Base-by-base conservation (phyloP, 208 protist genomes). In the Crithidia fasciculata region DNA sequence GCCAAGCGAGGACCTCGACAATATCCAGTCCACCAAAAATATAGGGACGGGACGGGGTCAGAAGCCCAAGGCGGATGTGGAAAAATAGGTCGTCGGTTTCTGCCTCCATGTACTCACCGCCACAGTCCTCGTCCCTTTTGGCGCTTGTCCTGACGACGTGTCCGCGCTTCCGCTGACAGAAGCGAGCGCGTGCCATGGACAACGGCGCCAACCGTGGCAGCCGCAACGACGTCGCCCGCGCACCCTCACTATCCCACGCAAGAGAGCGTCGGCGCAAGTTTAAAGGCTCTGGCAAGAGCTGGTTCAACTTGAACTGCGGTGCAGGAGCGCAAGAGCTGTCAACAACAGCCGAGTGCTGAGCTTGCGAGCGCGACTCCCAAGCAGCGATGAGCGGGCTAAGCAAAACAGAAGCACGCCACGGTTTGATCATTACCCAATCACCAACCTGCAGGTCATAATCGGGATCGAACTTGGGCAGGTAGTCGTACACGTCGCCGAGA, bases 391-490 rank as follows among this genome's bases (percentile, higher is more conserved):
- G 76, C 9, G 91, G 91, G 19, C 71, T 55, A 5, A 96, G 74
- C 63, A 94, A 63, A 3, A 76, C 57, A 2, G 52, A 72, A 13
- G 78, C 78, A 12, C 91, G 87, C 50, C 54, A 47, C 36, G 89
- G 86, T 36, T 80, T 78, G 37, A 96, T 72, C n/a, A 94, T 60
- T 47, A 96, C 87, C 89, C 91, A 96, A 39, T 94, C 91, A 2
- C 91, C 91, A 5, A 94, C 81, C 66, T 94, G 89, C 19, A 80
- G 71, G 47, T 96, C 91, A 13, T 52, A 70, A 18, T 73, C 69
- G 15, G 88, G 54, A 47, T 90, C 79, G 63, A 96, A 94, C 47
- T 89, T 83, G 45, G 91, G 91, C 57, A 96, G 55, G 68, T 87
- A 89, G 59, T 59, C 63, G 55, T 86, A 73, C 18, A 96, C 72